Evolutionary conservation across 208 protist species (phyloP), one percentile per base, ranked within the genome.

Genomic region (Crithidia expoeki): DNA sequence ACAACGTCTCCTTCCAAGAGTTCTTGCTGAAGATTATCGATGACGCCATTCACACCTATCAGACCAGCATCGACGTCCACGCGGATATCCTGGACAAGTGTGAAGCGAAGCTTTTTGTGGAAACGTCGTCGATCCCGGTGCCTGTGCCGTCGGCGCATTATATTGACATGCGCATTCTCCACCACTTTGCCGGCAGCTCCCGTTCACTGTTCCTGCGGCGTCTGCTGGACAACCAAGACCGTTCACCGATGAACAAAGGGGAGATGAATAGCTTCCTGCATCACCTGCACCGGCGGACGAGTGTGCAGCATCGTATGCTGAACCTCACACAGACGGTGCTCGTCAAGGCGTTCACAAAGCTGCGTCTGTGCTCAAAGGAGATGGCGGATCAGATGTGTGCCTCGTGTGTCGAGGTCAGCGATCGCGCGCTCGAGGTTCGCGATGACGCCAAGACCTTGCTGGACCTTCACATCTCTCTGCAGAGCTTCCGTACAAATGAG

Each of bases 231-330:
- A 23, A 56, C 7, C 76, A 88, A 16, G 77, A 83, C 62, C 60
- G 36, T 36, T 70, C 47, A 11, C 76, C 79, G 11, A 80, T 92
- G 58, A 76, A 88, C 57, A 95, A 95, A 63, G 72, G 83, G 14
- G 79, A 87, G 49, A 92, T 93, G 84, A 95, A 94, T 67, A 88
- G 83, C 51, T 95, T 95, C 70, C 74, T 96, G 25, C 86, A 96
- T 56, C 91, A 94, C 65, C 72, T 96, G 25, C 86, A 96, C 73
- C 88, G 91, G 49, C 91, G 91, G 28, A 90, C 91, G 2, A 90
- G 77, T 59, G 91, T 94, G 65, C 86, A 94, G 74, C 81, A 90
- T 60, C 88, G 91, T 34, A 89, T 90, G 76, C 80, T 96, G 28
- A 89, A 78, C 72, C 52, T 93, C 5, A 92, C 88, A 3, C 75